phyloP scores from a whole-genome alignment of 1,139 yeast species.

The Arxiozyma slooffiae region DNA sequence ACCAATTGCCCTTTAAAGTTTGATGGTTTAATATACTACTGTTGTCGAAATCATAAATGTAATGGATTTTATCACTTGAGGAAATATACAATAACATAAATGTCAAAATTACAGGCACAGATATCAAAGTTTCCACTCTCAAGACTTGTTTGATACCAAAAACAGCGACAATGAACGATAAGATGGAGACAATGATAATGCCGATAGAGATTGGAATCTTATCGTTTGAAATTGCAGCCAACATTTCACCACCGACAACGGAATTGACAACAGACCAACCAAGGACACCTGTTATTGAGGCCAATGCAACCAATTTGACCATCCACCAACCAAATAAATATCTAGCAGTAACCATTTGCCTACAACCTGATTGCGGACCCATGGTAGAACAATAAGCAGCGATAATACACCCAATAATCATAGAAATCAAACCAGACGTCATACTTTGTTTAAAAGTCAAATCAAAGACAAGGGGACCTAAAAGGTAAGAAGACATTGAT shows the following conservation, averaged over 20 bases:
- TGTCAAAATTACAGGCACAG: slow-evolving; percentile 61
- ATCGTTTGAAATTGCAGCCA: slow-evolving; percentile 52
- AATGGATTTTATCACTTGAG: slow-evolving; percentile 43
- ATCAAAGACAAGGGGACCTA: slow-evolving; percentile 63
- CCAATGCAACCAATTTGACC: slow-evolving; percentile 60
- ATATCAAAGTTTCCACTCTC: slow-evolving; percentile 55
- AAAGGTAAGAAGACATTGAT: slow-evolving; percentile 69
- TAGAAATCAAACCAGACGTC: slow-evolving; percentile 52
- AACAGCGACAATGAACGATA: slow-evolving; percentile 57
- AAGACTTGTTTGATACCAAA: slow-evolving; percentile 68
- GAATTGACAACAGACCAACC: slow-evolving; percentile 84
- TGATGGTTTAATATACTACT: slow-evolving; percentile 32
- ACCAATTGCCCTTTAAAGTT: slow-evolving; percentile 53
- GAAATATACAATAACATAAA: slow-evolving; percentile 62
- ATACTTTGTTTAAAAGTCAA: slow-evolving; percentile 56
- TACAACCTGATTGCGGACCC: slow-evolving; percentile 82
- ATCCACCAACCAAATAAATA: slow-evolving; percentile 78
- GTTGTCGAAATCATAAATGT: slow-evolving; percentile 26
- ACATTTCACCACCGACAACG: slow-evolving; percentile 77
- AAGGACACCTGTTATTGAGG: slow-evolving; percentile 62
- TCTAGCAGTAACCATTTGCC: slow-evolving; percentile 79
- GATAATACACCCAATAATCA: slow-evolving; percentile 55
- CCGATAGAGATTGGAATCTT: slow-evolving; percentile 64
- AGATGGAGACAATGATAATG: slow-evolving; percentile 54
- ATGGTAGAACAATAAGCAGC: slow-evolving; percentile 75